Evolutionary conservation across 306 rosid genomes (phyloP).

Genomic region (Gastrolobium bilobum): DNA sequence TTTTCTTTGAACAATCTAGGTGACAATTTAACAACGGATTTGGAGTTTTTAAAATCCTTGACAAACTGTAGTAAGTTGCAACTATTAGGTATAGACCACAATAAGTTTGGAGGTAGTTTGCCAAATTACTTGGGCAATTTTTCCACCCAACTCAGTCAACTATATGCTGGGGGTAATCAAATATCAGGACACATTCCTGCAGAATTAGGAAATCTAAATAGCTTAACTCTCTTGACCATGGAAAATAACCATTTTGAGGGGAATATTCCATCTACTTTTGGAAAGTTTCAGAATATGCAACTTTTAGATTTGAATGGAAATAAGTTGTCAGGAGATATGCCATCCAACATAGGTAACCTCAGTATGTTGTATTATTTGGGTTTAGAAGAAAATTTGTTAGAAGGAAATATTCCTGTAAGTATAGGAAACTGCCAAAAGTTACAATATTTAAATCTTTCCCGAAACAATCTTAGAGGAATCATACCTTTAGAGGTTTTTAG

Average conservation of each 20-base stretch:
- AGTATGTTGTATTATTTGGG: neutral
- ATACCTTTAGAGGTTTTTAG: constrained; percentile 35
- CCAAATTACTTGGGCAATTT: constrained; percentile 26
- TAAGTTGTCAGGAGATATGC: constrained; percentile 20
- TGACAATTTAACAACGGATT: too few relatives aligned
- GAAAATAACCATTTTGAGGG: too few relatives aligned
- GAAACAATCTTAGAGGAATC: constrained; percentile 29
- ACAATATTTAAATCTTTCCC: neutral
- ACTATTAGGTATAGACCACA: fast-evolving
- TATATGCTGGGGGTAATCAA: neutral
- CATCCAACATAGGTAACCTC: constrained; percentile 41
- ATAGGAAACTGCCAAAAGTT: too few relatives aligned
- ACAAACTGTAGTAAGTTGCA: constrained; percentile 30
- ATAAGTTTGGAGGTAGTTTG: constrained; percentile 48
- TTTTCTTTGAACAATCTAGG: neutral
- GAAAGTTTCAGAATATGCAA: neutral
- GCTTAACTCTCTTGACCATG: too few relatives aligned
- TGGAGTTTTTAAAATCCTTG: constrained; percentile 21
- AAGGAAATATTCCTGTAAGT: too few relatives aligned
- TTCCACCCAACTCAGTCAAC: neutral
- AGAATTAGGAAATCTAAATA: too few relatives aligned
- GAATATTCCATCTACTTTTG: too few relatives aligned
- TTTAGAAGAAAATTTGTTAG: neutral
- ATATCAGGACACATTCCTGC: too few relatives aligned
- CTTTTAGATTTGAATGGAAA: neutral